A percentile compares a stretch with the other conserved stretches of the same genome.
Conservation (phyloP, 1,139 yeast species). For the Yamadazyma conglobata region DNA sequence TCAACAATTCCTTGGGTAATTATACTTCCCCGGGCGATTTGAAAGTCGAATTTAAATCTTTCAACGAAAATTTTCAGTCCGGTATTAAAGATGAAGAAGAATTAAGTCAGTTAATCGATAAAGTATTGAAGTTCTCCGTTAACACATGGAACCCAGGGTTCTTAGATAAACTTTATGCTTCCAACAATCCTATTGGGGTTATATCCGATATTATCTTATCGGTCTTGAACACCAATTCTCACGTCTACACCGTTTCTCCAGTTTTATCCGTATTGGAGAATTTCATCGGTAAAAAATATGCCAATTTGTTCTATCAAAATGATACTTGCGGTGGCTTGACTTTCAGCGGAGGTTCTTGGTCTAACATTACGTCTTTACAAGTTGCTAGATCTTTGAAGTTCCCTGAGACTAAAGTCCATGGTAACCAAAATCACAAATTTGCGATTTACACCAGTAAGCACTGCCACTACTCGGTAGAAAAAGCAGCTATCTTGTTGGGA, state of each 20-base stretch:
- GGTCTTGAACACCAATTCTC: conserved; percentile 76
- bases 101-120: conserved; percentile 50
- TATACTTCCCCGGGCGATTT: conserved; percentile 36
- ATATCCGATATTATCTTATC: conserved; percentile 69
- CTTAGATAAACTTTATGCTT: conserved; percentile 78
- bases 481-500: conserved; percentile 77
- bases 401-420: conserved; percentile 68
- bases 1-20: conserved; percentile 31
- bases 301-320: conserved; percentile 53
- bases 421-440: conserved; percentile 54
- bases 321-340: conserved; percentile 75
- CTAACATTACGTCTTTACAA: conserved; percentile 76
- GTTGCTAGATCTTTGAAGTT: conserved; percentile 65
- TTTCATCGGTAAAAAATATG: conserved; percentile 65
- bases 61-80: conserved; percentile 12
- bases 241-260: conserved; percentile 84
- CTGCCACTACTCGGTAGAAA: conserved; percentile 79
- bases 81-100: conserved; percentile 20
- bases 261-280: conserved; percentile 75
- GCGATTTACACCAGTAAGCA: conserved; percentile 72
- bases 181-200: conserved; percentile 81
- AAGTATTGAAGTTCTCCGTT: conserved; percentile 63
- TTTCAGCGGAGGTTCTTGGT: conserved; percentile 86
- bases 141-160: conserved; percentile 89
- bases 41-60: conserved; percentile 21